Evolutionary conservation across 768 basidiomycete genomes (phyloP), one percentile per base, ranked within the genome.

Genomic region (Tubosaeta sp.): DNA sequence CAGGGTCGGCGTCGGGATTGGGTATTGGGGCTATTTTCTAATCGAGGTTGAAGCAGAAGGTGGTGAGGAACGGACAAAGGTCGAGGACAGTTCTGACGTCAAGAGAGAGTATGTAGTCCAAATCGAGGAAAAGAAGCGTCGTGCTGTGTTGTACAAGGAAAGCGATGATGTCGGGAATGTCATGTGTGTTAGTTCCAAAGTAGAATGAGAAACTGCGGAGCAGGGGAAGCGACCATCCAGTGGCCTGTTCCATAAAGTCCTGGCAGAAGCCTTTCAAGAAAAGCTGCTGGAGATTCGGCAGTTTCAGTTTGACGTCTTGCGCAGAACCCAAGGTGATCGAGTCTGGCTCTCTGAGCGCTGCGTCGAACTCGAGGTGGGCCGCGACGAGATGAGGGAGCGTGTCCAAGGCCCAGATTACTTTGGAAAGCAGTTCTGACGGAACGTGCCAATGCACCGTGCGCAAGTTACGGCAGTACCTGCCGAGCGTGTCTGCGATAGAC

Each of bases 31-130:
- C n/a, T 14, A 85, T 66, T 12, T 78, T 77, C 87, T 88, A 89
- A 63, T 91, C 88, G 26, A 76, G 81, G 62, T 88, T 90, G 72
- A 91, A 89, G 22, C 78, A 75, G 63, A 91, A 82, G 0, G 82
- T 78, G 17, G 66, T 71, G 29, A 91, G 77, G 44, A 72, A 64
- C 0, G 85, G 86, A 57, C 87, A 89, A 8, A 80, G 65, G 12
- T 83, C 82, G 25, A 89, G 77, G 53, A 86, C 77, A 22, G 71
- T 71, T 5, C 81, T 70, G 13, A 88, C 71, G 53, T 86, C 80
- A 26, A 87, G 71, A 0, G 72, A 57, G 6, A 79, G 79, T 41
- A 81, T 76, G 58, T 78, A 78, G 60, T 84, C 75, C 13, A 89
- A 63, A 65, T 89, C 87, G 48, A 91, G 81, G 68, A 79, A 81